phyloP scores from a whole-genome alignment of 768 basidiomycete genomes.

The Rhodotorula taiwanensis region DNA sequence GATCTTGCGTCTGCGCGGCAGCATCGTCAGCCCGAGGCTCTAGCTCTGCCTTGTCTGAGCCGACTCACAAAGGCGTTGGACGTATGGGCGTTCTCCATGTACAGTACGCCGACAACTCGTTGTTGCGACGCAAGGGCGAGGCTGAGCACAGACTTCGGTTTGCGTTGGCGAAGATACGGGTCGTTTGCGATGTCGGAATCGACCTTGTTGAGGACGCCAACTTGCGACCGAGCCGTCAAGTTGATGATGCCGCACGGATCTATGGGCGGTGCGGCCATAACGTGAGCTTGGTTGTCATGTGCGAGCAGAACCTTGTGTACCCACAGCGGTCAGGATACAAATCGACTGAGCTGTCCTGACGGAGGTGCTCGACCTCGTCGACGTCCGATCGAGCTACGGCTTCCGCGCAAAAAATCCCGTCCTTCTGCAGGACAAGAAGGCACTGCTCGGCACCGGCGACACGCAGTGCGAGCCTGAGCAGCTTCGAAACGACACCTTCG shows the following conservation, averaged over 20 bases:
- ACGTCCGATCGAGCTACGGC: conserved; percentile 17
- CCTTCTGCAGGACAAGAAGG: conserved; percentile 35
- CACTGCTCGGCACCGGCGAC: conserved; percentile 34
- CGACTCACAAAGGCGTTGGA: conserved; percentile 27
- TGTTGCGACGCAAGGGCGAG: conserved; percentile 26
- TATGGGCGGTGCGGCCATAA: neutral
- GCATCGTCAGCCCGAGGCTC: neutral
- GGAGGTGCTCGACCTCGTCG: conserved; percentile 27
- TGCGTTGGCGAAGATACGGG: conserved; percentile 9
- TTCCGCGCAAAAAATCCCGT: conserved; percentile 25
- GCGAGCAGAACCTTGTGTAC: neutral
- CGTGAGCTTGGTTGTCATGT: accelerated
- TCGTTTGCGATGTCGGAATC: conserved; percentile 7
- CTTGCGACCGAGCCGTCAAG: conserved; percentile 23
- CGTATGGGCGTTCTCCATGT: conserved; percentile 30
- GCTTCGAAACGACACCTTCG: conserved; percentile 36
- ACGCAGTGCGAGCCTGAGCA: conserved; percentile 22
- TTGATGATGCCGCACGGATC: conserved; percentile 32
- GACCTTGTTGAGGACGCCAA: conserved; percentile 27
- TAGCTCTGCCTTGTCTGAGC: too few species aligned
- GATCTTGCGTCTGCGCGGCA: conserved; percentile 18
- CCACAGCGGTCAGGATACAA: conserved; percentile 9
- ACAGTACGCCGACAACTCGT: conserved; percentile 32
- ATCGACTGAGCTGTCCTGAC: conserved; percentile 27
- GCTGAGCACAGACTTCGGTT: conserved; percentile 26